These are phyloP conservation scores for Mucor racemosus DNA, from an alignment of 371 early-diverging fungal species.

Conservation along the genomic window DNA sequence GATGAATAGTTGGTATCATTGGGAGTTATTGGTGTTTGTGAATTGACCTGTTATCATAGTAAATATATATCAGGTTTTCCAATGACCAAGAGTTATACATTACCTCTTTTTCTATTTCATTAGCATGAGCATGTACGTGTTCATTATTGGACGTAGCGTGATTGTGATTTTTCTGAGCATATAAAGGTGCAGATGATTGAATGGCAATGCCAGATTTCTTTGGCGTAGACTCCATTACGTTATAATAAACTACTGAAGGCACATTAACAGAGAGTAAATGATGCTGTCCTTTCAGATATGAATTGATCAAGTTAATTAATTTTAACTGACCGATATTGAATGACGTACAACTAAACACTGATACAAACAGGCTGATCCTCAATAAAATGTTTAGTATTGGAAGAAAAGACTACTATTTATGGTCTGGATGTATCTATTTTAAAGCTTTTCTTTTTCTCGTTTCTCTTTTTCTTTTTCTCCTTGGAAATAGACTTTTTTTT, in stretches of 20 bases:
- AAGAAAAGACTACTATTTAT: neutral
- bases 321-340: slow-evolving; percentile 6
- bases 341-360: neutral
- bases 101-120: neutral
- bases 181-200: slow-evolving; percentile 19
- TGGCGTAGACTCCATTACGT: neutral
- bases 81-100: neutral
- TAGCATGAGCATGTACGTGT: slow-evolving; percentile 6
- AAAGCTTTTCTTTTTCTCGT: neutral
- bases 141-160: neutral
- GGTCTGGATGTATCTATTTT: neutral
- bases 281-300: no score
- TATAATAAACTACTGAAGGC: neutral
- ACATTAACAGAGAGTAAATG: neutral
- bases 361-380: neutral
- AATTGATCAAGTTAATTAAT: neutral
- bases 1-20: neutral
- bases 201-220: slow-evolving; percentile 18
- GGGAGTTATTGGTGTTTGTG: neutral
- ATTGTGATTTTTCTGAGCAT: slow-evolving; percentile 11
- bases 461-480: neutral
- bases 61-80: neutral
- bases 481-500: neutral
- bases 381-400: neutral
- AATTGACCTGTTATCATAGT: neutral